Percentiles rank a stretch among this genome's conserved stretches.
These are phyloP conservation scores for Omphalotus guepiniiformis DNA, from an alignment of 768 basidiomycete species.

Conservation along the genomic window DNA sequence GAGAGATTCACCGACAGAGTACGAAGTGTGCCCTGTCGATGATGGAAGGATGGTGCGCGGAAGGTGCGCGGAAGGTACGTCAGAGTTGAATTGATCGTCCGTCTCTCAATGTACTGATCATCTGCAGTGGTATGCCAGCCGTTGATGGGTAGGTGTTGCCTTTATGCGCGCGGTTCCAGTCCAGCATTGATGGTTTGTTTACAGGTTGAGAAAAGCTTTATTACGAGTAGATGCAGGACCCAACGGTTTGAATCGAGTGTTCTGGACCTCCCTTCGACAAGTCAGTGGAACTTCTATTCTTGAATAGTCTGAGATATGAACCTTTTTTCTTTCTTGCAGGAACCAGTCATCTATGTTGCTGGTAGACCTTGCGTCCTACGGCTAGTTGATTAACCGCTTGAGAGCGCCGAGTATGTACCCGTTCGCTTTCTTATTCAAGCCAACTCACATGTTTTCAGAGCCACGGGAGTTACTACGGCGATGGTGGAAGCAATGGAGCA, in stretches of 20 bases:
- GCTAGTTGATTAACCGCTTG: conserved; percentile 79
- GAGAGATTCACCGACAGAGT: conserved; percentile 28
- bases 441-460: conserved; percentile 37
- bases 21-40: conserved; percentile 29
- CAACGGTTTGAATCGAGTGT: conserved; percentile 68
- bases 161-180: neutral
- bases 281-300: conserved; percentile 41
- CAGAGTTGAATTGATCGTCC: neutral
- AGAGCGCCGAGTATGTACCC: conserved; percentile 89
- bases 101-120: too few relatives aligned
- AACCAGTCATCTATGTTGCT: conserved; percentile 88
- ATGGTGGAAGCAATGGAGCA: conserved; percentile 92
- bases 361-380: conserved; percentile 90
- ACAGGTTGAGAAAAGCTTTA: conserved; percentile 74
- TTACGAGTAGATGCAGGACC: conserved; percentile 76
- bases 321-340: conserved; percentile 37
- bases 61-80: conserved; percentile 41
- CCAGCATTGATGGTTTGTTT: too few relatives aligned
- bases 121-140: conserved; percentile 88
- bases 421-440: neutral
- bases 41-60: conserved; percentile 70
- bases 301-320: neutral
- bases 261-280: conserved; percentile 96
- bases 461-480: conserved; percentile 88
- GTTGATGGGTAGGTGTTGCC: conserved; percentile 62